Conservation (phyloP, 108 stramenopile genomes). For the Aurantiochytrium sp. region DNA sequence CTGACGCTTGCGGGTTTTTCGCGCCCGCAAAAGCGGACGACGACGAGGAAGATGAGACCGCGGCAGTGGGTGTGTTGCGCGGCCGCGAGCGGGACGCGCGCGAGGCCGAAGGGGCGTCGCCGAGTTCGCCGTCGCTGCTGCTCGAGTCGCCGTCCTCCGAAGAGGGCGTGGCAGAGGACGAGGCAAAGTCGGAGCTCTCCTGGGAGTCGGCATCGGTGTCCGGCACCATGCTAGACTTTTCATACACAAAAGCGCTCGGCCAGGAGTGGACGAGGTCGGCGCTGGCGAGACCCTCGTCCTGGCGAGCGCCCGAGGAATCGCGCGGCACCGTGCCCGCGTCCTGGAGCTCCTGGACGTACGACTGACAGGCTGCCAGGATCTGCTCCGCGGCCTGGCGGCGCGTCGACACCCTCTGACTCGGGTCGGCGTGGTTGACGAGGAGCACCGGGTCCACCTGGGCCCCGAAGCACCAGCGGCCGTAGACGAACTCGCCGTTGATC, state of each 20-base stretch:
- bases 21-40: too few species aligned
- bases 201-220: background rate
- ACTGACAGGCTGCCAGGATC: background rate
- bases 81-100: too few species aligned
- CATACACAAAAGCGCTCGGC: background rate
- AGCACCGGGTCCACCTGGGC: background rate
- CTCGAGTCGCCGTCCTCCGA: background rate
- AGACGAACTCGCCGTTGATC: background rate
- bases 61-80: too few species aligned
- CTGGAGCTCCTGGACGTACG: background rate
- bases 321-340: background rate
- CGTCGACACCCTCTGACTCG: background rate
- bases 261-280: background rate
- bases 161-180: background rate
- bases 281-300: background rate
- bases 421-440: background rate
- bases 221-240: background rate
- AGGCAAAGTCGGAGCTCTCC: background rate
- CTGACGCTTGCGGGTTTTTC: too few species aligned
- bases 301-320: background rate
- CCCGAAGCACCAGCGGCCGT: background rate
- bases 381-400: background rate
- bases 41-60: too few species aligned
- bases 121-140: background rate
- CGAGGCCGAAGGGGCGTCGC: too few species aligned